phyloP scores from a whole-genome alignment of 2,329 filamentous ascomycete genomes.

The Botrytis fragariae region DNA sequence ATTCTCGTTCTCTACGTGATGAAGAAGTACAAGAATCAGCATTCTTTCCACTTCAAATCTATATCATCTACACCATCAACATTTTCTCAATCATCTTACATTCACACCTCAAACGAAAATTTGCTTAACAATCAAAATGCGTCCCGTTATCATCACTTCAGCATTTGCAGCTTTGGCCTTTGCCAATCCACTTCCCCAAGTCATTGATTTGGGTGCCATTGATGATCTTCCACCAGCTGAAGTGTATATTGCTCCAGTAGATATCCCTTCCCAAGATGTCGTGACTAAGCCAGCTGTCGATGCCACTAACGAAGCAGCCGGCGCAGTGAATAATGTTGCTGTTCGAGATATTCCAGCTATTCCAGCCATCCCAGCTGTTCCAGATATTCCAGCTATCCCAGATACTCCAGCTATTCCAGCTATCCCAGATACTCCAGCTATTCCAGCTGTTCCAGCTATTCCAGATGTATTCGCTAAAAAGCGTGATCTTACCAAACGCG shows the following conservation, averaged over 20 bases:
- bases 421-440: no score
- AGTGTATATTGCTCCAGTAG: slow-evolving; percentile 35
- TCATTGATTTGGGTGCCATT: slow-evolving; percentile 40
- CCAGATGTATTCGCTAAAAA: neutral
- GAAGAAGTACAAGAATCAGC: slow-evolving; percentile 10
- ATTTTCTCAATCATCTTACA: neutral
- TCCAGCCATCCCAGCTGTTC: no score
- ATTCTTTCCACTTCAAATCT: neutral
- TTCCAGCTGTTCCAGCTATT: no score
- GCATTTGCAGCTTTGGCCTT: slow-evolving; percentile 29
- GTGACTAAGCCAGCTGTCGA: neutral
- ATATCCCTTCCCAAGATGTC: neutral
- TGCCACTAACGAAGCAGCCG: neutral
- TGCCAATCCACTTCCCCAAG: slow-evolving; percentile 36
- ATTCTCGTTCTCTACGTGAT: neutral
- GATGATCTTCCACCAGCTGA: slow-evolving; percentile 38
- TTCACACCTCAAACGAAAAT: neutral
- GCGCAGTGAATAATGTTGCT: neutral
- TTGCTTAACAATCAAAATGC: slow-evolving; percentile 20
- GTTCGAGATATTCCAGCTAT: no score
- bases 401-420: no score
- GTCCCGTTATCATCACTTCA: slow-evolving; percentile 26
- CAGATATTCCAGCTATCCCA: no score
- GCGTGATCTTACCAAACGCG: neutral
- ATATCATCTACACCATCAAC: neutral